These are phyloP conservation scores for Astrocystis sublimbata DNA, from an alignment of 495 filamentous ascomycete genomes.

Conservation along the genomic window DNA sequence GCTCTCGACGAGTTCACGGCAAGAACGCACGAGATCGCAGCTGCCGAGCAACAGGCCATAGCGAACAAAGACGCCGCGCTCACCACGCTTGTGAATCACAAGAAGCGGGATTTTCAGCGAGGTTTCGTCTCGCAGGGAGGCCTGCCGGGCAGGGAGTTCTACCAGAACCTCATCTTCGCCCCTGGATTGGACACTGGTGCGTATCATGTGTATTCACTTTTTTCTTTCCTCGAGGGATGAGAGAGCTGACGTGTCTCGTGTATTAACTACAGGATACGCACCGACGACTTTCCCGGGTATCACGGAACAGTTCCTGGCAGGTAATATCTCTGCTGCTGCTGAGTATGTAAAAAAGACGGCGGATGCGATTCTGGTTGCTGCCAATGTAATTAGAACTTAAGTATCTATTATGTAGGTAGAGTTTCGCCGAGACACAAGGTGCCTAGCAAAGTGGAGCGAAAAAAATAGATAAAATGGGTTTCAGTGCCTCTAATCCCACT, in stretches of 20 bases:
- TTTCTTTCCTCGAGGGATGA: background rate
- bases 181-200: constrained; percentile 55
- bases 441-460: too few relatives aligned
- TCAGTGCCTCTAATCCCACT: too few relatives aligned
- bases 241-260: background rate
- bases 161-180: constrained; percentile 80
- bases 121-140: constrained; percentile 75
- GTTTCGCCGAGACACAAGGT: background rate
- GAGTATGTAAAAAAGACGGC: constrained; percentile 72
- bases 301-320: constrained; percentile 69
- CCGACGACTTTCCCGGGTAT: constrained; percentile 72
- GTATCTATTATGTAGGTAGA: background rate
- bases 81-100: constrained; percentile 61
- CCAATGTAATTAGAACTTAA: constrained; percentile 44
- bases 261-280: constrained; percentile 27
- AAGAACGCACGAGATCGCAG: constrained; percentile 56
- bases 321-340: constrained; percentile 65
- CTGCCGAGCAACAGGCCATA: constrained; percentile 61
- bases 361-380: constrained; percentile 60
- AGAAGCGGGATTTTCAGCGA: constrained; percentile 72
- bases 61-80: constrained; percentile 62
- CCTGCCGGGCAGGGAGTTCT: constrained; percentile 77
- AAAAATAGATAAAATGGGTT: too few relatives aligned
- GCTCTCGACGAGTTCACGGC: constrained; percentile 52
- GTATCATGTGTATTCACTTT: background rate